Percentiles rank a stretch among this genome's conserved stretches.
These are phyloP conservation scores for Actinomucor elegans DNA, from an alignment of 371 early-diverging fungal species.

Conservation along the genomic window DNA sequence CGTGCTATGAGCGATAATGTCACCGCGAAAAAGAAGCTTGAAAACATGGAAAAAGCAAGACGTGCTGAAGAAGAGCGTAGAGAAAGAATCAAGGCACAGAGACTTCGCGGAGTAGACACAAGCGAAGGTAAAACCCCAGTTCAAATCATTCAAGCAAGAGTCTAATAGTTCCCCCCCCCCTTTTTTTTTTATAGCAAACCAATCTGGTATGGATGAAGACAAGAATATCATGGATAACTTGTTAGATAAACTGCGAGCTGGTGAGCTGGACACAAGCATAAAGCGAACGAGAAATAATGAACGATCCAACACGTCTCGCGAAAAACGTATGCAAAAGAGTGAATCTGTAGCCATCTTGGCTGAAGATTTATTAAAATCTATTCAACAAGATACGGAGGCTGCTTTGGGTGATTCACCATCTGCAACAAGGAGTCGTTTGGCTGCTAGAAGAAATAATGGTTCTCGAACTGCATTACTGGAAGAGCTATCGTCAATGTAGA, in stretches of 20 bases:
- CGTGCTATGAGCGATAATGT: constrained; percentile 53
- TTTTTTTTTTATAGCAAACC: constrained; percentile 26
- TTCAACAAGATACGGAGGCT: constrained; percentile 49
- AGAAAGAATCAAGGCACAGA: constrained; percentile 45
- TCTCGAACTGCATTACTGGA: neutral
- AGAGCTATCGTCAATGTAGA: too few species aligned
- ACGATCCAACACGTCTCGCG: constrained; percentile 31
- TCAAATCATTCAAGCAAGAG: neutral
- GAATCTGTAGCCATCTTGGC: constrained; percentile 68
- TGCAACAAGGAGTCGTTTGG: neutral
- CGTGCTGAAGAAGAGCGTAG: constrained; percentile 44
- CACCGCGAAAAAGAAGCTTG: constrained; percentile 40
- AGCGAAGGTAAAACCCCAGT: constrained; percentile 31
- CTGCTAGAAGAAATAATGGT: constrained; percentile 7
- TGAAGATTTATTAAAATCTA: constrained; percentile 69
- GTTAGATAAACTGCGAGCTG: constrained; percentile 73
- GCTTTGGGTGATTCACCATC: constrained; percentile 2
- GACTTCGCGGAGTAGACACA: constrained; percentile 47
- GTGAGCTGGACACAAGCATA: constrained; percentile 64
- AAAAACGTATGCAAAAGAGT: constrained; percentile 56
- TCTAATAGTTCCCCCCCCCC: neutral
- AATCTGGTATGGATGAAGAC: constrained; percentile 52
- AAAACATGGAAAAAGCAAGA: constrained; percentile 43
- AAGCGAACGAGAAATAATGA: constrained; percentile 36
- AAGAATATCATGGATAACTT: constrained; percentile 84